Conservation (phyloP, 176 grass and related monocot genomes). For the Bolboschoenus planiculmis region DNA sequence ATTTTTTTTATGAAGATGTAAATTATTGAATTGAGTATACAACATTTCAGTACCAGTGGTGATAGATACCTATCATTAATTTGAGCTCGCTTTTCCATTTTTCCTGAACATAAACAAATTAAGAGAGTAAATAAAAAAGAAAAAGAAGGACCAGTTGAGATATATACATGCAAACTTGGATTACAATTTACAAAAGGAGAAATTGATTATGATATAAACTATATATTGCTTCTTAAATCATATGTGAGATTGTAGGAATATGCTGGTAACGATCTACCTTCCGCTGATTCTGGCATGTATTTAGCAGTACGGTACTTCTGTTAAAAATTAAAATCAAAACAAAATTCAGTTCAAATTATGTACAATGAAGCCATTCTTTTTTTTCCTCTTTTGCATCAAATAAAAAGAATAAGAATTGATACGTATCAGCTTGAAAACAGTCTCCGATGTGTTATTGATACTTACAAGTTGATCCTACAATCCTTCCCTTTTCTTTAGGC, state of each 20-base stretch:
- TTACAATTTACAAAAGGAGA: neutral
- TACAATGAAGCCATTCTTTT: neutral
- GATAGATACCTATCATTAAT: constrained; percentile 36
- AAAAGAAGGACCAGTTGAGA: constrained; percentile 3
- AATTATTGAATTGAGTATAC: constrained; percentile 1
- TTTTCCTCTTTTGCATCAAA: neutral
- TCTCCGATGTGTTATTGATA: neutral
- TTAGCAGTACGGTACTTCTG: constrained; percentile 87
- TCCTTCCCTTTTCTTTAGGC: neutral
- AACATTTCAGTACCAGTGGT: constrained; percentile 40
- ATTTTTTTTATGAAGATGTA: neutral
- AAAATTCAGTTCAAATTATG: neutral
- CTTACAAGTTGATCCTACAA: constrained; percentile 16
- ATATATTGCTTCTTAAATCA: neutral
- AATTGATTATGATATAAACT: neutral
- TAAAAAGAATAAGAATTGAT: neutral
- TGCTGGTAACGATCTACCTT: constrained; percentile 49
- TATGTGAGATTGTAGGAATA: constrained; percentile 2
- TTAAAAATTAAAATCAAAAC: neutral
- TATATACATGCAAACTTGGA: neutral
- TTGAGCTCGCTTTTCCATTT: constrained; percentile 33
- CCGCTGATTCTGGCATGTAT: constrained; percentile 56
- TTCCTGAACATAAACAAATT: constrained; percentile 41
- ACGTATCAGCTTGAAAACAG: neutral
- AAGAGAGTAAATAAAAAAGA: neutral